Base-by-base conservation (phyloP, 352 stramenopile genomes). In the Lagenidium giganteum region DNA sequence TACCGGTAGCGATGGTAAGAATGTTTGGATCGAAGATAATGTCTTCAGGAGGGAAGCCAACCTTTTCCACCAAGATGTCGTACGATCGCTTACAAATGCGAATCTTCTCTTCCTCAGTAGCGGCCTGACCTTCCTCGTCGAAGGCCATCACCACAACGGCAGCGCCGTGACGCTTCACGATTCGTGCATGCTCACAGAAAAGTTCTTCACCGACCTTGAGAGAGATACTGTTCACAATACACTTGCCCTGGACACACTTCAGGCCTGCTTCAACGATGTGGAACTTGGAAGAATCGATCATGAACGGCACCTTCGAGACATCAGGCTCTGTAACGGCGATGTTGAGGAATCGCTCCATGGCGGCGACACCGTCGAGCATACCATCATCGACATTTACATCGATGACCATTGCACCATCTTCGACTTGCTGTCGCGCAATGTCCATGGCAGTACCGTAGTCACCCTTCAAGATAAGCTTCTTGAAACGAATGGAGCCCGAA, bases 21-120 rank as follows among this genome's bases (percentile, higher is more conserved):
- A 98, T 97, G 57, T 99, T 98, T 2, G 94, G 95, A 55, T 99
- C 95, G 62, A 98, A 98, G 55, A 99, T 91, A 46, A 99, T 98
- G 54, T 99, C 95, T 51, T 98, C 93, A 7, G 95, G 94, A 17
- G 94, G 93, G 66, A 98, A 98, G 2, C 76, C 66, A 3, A 96
- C 67, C 18, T 96, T 78, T 48, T 97, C 83, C 36, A 98, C 93
- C 13, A 98, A 65, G 52, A 98, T 97, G 51, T 98, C 93, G 74
- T 98, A 98, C 22, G 87, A 97, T n/a, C 95, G 88, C 75, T 98
- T 98, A 68, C 95, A 98, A 44, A 98, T 98, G 52, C 93, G 90
- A 8, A 98, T 77, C 70, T 98, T 98, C 42, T 98, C 92, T 1
- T 83, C 80, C 52, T 94, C 81, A 3, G 95, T 98, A 4, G 93